Evolutionary conservation across 805 yeast genomes (phyloP).

Genomic region (Wickerhamiella allomyrinae): DNA sequence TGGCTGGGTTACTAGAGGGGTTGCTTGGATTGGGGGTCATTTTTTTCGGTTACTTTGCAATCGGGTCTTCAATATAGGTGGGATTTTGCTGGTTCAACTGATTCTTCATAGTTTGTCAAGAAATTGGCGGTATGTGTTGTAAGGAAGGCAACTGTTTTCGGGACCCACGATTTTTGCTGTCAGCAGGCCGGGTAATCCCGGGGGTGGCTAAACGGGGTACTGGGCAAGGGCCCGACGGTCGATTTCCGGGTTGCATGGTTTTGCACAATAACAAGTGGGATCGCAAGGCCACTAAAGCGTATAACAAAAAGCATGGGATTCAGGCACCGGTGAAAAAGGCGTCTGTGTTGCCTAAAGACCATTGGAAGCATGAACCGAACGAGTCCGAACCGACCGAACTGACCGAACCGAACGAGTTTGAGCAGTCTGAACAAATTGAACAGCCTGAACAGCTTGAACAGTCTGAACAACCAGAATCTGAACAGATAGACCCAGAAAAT

Average conservation of each 20-base stretch:
- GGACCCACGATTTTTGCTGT: not conserved
- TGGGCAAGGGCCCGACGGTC: no score
- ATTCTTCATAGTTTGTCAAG: not conserved
- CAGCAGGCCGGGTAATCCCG: not conserved
- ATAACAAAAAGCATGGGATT: constrained; percentile 31
- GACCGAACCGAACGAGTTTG: not conserved
- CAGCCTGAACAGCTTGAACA: not conserved
- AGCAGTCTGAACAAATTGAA: not conserved
- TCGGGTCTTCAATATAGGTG: not conserved
- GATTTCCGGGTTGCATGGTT: no score
- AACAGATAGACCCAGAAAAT: constrained; percentile 3
- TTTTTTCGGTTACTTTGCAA: not conserved
- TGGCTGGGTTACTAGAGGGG: not conserved
- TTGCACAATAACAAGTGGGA: constrained; percentile 42
- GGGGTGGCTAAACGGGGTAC: no score
- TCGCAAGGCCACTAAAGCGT: constrained; percentile 29
- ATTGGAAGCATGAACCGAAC: constrained; percentile 1
- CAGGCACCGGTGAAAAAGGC: constrained; percentile 5
- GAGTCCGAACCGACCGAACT: not conserved
- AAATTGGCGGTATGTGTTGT: not conserved
- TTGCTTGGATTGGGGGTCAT: not conserved
- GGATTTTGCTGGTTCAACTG: not conserved
- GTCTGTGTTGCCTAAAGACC: not conserved
- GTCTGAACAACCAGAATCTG: constrained; percentile 4
- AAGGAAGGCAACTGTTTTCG: not conserved